These are phyloP conservation scores for Starmerella apicola DNA, from an alignment of 805 yeast genomes.

Conservation along the genomic window DNA sequence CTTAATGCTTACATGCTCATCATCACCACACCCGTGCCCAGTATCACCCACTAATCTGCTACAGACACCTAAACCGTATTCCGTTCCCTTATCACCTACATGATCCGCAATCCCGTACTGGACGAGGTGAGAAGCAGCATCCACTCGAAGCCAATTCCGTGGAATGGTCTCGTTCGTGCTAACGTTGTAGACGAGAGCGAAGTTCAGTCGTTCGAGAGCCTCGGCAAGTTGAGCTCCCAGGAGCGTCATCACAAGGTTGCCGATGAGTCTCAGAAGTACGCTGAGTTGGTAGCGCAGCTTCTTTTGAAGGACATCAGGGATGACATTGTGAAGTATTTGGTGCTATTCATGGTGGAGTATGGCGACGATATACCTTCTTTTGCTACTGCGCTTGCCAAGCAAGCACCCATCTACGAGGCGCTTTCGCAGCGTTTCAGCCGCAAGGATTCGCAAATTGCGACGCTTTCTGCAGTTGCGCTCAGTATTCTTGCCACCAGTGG, in stretches of 20 bases:
- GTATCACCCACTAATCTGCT: no score
- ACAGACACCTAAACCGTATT: no score
- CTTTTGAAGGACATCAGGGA: slow-evolving; percentile 43
- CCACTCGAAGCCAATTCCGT: slow-evolving; percentile 71
- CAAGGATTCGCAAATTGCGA: slow-evolving; percentile 45
- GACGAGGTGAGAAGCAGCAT: slow-evolving; percentile 39
- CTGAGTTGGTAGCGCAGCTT: slow-evolving; percentile 42
- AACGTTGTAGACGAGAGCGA: slow-evolving; percentile 54
- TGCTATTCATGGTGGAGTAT: slow-evolving; percentile 51
- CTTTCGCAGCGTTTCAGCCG: slow-evolving; percentile 34
- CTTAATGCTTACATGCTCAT: no score
- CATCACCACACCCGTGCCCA: no score
- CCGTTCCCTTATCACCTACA: slow-evolving; percentile 1
- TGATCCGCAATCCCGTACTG: slow-evolving; percentile 22
- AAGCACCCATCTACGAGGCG: slow-evolving; percentile 36
- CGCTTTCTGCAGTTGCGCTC: slow-evolving; percentile 45
- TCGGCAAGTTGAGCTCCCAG: slow-evolving; percentile 35
- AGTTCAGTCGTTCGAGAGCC: slow-evolving; percentile 45
- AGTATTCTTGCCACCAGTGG: slow-evolving; percentile 31
- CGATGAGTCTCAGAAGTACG: slow-evolving; percentile 38
- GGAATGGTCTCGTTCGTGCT: slow-evolving; percentile 82
- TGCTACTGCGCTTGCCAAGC: slow-evolving; percentile 31
- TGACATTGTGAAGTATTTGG: slow-evolving; percentile 53
- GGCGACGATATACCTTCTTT: slow-evolving; percentile 23
- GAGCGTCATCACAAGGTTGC: slow-evolving; percentile 25